Base-by-base conservation (phyloP, 495 filamentous ascomycete species). In the Penicillium verhagenii region DNA sequence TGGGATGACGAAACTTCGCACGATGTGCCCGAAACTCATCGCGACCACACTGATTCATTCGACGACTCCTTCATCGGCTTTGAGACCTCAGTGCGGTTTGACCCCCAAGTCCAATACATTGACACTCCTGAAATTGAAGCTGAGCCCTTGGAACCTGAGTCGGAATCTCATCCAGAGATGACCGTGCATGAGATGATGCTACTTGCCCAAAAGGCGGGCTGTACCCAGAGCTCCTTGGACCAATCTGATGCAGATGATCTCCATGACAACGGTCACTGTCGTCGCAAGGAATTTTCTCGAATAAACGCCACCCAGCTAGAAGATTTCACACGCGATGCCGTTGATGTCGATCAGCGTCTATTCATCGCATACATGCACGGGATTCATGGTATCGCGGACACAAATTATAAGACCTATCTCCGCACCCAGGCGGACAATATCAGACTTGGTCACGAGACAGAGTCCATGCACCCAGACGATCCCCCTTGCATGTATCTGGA, bases 301-400 rank as follows among this genome's bases (percentile, higher is more conserved):
- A 61, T 60, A 13, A 51, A 44, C 16, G 56, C 65, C 18, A 58
- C 50, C 24, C 61, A 68, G 26, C 71, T 70, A 19, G 69, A 73
- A 21, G 72, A 78, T 24, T 71, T 72, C 47, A 62, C 71, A 3
- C 60, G 64, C 38, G 75, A 78, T 52, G 62, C 67, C 9, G 56
- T 77, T 20, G 72, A 78, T 21, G 52, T 74, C 13, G 75, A 78
- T 47, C 68, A 67, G 21, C 64, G 66, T 23, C 57, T 77, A 2
- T 78, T 78, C 42, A 61, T 70, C 24, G 75, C 75, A 16, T 75
- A 75, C 56, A 72, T 78, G 60, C 75, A 77, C 39, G 73, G 72
- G n/a, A 72, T 78, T 9, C 68, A 73, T 23, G 73, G 69, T 4
- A 68, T 74, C 28, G 55, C 65, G 6, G 66, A 72, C 23, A 52